These are phyloP conservation scores for Diutina mesorugosa DNA, from an alignment of 1,139 yeast genomes.

Conservation along the genomic window DNA sequence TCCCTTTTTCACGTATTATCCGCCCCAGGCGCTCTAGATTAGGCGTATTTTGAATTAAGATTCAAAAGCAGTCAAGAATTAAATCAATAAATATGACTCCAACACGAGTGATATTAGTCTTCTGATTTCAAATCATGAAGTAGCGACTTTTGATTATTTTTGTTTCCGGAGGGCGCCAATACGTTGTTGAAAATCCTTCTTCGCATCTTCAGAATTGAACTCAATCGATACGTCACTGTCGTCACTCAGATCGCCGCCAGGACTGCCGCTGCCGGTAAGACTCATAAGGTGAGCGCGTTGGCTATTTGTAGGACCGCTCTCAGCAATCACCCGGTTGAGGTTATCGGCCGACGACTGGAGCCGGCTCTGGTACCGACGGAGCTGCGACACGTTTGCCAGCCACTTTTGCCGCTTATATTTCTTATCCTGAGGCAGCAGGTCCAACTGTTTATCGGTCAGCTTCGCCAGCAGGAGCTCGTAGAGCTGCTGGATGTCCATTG, in stretches of 20 bases:
- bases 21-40: too few species aligned
- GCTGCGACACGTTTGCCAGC: slow-evolving; percentile 1
- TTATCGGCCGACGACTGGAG: neutral
- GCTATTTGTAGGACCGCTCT: neutral
- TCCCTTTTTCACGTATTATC: too few species aligned
- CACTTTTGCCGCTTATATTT: neutral
- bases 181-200: slow-evolving; percentile 1
- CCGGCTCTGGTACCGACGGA: neutral
- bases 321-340: neutral
- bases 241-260: neutral
- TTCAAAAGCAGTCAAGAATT: too few species aligned
- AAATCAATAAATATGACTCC: too few species aligned
- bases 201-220: neutral
- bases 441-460: neutral
- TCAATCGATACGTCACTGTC: neutral
- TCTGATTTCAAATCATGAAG: too few species aligned
- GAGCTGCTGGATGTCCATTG: neutral
- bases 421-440: neutral
- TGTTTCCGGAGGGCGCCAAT: neutral
- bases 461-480: neutral
- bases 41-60: too few species aligned
- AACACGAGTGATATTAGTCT: too few species aligned
- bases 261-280: neutral
- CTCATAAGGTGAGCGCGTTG: neutral
- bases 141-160: neutral